Evolutionary conservation across 768 basidiomycete genomes (phyloP), one percentile per base, ranked within the genome.

Genomic region (Imleria badia): DNA sequence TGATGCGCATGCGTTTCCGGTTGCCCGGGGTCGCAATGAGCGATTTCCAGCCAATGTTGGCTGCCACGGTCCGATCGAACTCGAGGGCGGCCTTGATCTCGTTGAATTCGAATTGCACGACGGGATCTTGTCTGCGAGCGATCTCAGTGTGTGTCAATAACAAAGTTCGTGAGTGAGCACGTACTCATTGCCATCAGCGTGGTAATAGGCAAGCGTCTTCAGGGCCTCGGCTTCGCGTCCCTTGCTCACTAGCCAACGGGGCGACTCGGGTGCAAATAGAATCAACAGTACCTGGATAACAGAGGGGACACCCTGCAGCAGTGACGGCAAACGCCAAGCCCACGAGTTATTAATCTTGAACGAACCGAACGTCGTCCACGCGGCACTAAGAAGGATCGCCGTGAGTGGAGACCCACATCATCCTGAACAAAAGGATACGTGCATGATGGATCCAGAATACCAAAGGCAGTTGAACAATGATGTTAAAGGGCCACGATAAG

Each of bases 371-470:
- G 88, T 89, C 0, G 87, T 75, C 91, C 90, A 93, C 5, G 89
- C 89, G 31, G 89, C 84, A 55, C 82, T 83, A 36, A 19, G 39
- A 43, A 33, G 43, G 41, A 31, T 20, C 17, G 10, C 22, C 9
- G 20, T 15, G 6, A 45, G 17, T 41, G 0, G 13, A 3, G 15
- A 22, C 9, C 3, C 2, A n/a, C 22, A 17, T 34, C 30, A 41
- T 13, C 15, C 26, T 33, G 22, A 12, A 50, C 30, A 26, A 41
- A 38, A 55, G 51, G 31, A 53, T 19, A 75, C 81, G 42, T 55
- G 83, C 83, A 91, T 66, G 67, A 91, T 89, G 54, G 88, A 79
- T 49, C 91, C 91, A n/a, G 87, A 85, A 65, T 90, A 90, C 90
- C 91, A 93, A 56, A 91, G 82, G 26, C 87, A 84, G 78, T 91